A percentile compares a stretch with the other conserved stretches of the same genome.
These are phyloP conservation scores for Nannizziopsis barbatae DNA, from an alignment of 2,329 filamentous ascomycete genomes.

Conservation along the genomic window DNA sequence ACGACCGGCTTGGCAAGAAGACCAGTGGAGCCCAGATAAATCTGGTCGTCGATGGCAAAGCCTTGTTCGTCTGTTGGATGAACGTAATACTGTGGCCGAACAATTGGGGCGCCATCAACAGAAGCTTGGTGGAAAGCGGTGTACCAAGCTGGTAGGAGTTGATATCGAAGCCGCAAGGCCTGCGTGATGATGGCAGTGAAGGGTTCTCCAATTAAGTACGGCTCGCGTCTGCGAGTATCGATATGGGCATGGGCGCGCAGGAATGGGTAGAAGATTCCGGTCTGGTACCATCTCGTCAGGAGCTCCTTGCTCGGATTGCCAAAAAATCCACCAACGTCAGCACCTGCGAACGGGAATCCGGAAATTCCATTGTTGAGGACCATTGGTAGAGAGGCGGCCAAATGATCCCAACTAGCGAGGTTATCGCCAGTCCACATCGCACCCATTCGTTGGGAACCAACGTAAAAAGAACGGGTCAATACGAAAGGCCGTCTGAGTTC, in stretches of 20 bases:
- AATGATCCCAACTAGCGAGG: conserved; percentile 81
- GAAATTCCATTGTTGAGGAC: conserved; percentile 82
- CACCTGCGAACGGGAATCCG: conserved; percentile 86
- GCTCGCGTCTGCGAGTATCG: conserved; percentile 85
- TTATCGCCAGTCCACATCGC: conserved; percentile 99
- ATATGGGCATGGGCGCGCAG: conserved; percentile 97
- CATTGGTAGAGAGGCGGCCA: conserved; percentile 88
- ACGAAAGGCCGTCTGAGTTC: conserved; percentile 80
- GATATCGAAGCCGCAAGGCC: conserved; percentile 78
- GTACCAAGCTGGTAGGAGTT: conserved; percentile 86
- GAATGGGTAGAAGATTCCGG: conserved; percentile 94
- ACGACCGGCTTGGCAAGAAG: conserved; percentile 88
- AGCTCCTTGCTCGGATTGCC: conserved; percentile 91
- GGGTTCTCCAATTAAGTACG: conserved; percentile 75
- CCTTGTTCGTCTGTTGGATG: conserved; percentile 76
- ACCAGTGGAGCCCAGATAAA: conserved; percentile 80
- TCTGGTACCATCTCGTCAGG: conserved; percentile 88
- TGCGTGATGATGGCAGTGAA: conserved; percentile 78
- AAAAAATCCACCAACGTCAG: conserved; percentile 96
- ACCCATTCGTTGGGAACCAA: conserved; percentile 76
- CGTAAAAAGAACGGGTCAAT: conserved; percentile 82
- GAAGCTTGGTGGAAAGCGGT: conserved; percentile 90
- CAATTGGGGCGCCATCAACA: conserved; percentile 69
- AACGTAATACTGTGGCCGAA: conserved; percentile 86
- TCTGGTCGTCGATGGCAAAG: conserved; percentile 84